Percentiles rank a stretch among this genome's conserved stretches.
Evolutionary conservation across 345 rosid species (phyloP).

Genomic region (Brassica cretica): DNA sequence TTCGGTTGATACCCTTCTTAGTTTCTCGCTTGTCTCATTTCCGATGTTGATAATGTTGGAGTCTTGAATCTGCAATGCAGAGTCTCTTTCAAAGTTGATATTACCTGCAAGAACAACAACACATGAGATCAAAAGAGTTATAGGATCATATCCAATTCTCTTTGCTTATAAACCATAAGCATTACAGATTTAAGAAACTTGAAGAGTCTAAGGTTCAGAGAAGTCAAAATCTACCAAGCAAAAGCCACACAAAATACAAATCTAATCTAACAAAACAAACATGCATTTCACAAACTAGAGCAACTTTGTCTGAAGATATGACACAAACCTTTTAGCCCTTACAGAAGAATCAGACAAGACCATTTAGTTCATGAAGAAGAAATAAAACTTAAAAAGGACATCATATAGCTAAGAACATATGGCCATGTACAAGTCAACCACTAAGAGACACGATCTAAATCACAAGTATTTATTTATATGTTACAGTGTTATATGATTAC

Average conservation of each 20-base stretch:
- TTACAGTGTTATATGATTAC: conserved; percentile 33
- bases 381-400: conserved; percentile 23
- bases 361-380: conserved; percentile 23
- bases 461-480: not conserved
- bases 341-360: conserved; percentile 23
- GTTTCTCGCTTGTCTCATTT: conserved; percentile 24
- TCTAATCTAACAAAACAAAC: conserved; percentile 3
- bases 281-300: conserved; percentile 15
- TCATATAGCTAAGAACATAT: conserved; percentile 1
- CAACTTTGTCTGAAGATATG: not conserved
- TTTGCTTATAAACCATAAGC: not conserved
- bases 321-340: conserved; percentile 11
- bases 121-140: conserved; percentile 21
- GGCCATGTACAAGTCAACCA: conserved; percentile 34
- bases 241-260: not conserved
- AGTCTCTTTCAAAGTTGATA: conserved; percentile 43
- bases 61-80: conserved; percentile 51
- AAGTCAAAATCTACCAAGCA: conserved; percentile 20
- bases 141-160: not conserved
- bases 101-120: conserved; percentile 45
- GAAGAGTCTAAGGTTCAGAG: conserved; percentile 4
- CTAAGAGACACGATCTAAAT: conserved; percentile 33
- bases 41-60: conserved; percentile 36
- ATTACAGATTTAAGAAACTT: not conserved
- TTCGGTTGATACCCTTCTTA: conserved; percentile 62